These are phyloP conservation scores for Zymoseptoria passerinii DNA, from an alignment of 2,329 filamentous ascomycete genomes.

Conservation along the genomic window DNA sequence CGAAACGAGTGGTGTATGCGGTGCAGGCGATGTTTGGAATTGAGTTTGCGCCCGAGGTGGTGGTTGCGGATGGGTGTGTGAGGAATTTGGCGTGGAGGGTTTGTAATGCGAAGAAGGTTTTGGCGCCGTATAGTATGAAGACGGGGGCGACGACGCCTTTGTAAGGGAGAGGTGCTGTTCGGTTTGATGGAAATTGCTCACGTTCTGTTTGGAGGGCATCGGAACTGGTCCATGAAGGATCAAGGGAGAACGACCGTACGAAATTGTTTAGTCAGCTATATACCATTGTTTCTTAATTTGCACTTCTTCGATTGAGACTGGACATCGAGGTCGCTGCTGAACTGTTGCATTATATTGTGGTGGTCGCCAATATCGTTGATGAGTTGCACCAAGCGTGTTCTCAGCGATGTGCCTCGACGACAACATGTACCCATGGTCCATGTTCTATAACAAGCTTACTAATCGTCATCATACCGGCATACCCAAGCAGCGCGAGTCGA, in stretches of 20 bases:
- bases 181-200: not conserved
- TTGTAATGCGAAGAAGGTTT: constrained; percentile 87
- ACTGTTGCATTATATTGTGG: too few relatives aligned
- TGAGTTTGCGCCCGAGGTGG: constrained; percentile 87
- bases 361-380: too few relatives aligned
- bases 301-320: not conserved
- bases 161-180: constrained; percentile 1
- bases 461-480: too few relatives aligned
- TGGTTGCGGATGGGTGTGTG: constrained; percentile 84
- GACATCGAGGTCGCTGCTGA: not conserved
- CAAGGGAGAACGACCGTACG: not conserved
- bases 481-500: too few relatives aligned
- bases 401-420: too few relatives aligned
- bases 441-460: too few relatives aligned
- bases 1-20: constrained; percentile 83
- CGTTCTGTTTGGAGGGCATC: too few relatives aligned
- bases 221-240: not conserved
- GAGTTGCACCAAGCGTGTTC: too few relatives aligned
- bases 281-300: not conserved
- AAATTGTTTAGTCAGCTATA: not conserved
- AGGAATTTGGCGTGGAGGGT: constrained; percentile 88
- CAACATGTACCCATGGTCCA: too few relatives aligned
- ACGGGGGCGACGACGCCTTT: constrained; percentile 29
- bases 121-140: constrained; percentile 49
- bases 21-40: constrained; percentile 95